Conservation (phyloP, 495 filamentous ascomycete genomes). For the Penicillium turbatum region DNA sequence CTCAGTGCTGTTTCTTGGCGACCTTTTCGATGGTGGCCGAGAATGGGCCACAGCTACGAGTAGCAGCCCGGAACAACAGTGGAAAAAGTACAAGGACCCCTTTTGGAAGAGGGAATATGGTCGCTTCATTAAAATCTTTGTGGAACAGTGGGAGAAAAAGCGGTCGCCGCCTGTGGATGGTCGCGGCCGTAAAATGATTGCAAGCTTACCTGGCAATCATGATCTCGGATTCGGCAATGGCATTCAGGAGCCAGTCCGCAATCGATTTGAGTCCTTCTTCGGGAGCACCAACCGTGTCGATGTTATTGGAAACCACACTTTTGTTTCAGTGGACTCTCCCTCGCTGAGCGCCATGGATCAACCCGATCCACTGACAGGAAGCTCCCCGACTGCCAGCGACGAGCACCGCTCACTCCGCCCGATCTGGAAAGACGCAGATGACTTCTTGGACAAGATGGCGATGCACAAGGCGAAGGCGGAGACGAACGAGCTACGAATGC, state of each 20-base stretch:
- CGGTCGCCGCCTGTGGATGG: conserved; percentile 33
- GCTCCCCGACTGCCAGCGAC: conserved; percentile 36
- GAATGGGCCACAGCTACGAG: conserved; percentile 79
- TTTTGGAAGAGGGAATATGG: conserved; percentile 83
- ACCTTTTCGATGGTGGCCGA: conserved; percentile 92
- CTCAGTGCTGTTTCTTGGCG: conserved; percentile 84
- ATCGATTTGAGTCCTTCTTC: conserved; percentile 84
- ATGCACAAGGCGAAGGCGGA: conserved; percentile 40
- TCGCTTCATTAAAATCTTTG: conserved; percentile 76
- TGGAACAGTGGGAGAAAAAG: conserved; percentile 54
- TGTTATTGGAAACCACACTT: conserved; percentile 90
- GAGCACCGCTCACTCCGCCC: conserved; percentile 42
- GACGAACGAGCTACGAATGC: conserved; percentile 36
- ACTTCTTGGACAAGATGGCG: conserved; percentile 67
- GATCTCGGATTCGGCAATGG: conserved; percentile 91
- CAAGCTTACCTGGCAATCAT: conserved; percentile 89
- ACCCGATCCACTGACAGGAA: conserved; percentile 45
- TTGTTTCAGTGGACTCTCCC: conserved; percentile 84
- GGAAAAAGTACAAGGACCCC: conserved; percentile 66
- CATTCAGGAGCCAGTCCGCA: conserved; percentile 70
- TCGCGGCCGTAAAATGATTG: conserved; percentile 62
- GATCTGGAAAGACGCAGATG: conserved; percentile 70
- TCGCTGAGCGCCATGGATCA: conserved; percentile 73
- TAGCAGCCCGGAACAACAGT: conserved; percentile 64
- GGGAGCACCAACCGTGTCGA: conserved; percentile 84